phyloP scores from a whole-genome alignment of 1,139 yeast species.

The Saccharomyces hybrid region DNA sequence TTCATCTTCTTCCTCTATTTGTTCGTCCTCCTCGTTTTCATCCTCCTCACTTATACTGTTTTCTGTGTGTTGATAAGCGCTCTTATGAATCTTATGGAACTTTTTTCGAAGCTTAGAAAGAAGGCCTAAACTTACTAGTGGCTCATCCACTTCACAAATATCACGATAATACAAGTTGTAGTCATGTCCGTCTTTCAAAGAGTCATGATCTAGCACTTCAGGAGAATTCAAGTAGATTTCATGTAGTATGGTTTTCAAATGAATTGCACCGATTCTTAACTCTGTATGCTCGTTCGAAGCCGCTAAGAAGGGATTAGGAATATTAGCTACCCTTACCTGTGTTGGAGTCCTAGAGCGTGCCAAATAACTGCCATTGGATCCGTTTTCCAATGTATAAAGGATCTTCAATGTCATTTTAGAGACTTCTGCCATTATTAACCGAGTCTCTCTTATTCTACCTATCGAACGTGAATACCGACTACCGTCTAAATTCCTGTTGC shows the following conservation, averaged over 20 bases:
- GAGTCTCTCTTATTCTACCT: not conserved
- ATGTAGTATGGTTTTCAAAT: conserved; percentile 22
- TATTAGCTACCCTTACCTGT: conserved; percentile 22
- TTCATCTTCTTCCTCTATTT: conserved; percentile 17
- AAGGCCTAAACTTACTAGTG: conserved; percentile 66
- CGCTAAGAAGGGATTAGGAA: conserved; percentile 18
- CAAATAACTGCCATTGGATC: conserved; percentile 25
- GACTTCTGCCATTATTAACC: conserved; percentile 16
- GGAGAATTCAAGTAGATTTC: conserved; percentile 30
- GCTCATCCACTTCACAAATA: conserved; percentile 67
- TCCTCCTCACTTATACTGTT: conserved; percentile 16
- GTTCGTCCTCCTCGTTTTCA: conserved; percentile 9
- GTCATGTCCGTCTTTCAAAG: conserved; percentile 33
- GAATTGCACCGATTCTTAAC: conserved; percentile 27
- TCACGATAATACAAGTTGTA: conserved; percentile 68
- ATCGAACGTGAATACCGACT: not conserved
- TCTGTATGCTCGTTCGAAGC: not conserved
- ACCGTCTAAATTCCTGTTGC: not conserved
- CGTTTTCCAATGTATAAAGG: conserved; percentile 30
- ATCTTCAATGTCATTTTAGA: conserved; percentile 29
- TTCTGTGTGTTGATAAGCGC: conserved; percentile 19
- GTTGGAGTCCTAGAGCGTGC: conserved; percentile 28
- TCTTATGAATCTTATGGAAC: conserved; percentile 5
- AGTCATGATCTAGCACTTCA: conserved; percentile 24
- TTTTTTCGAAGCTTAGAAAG: conserved; percentile 40